These are phyloP conservation scores for Ceratocystis ficicola DNA, from an alignment of 2,329 filamentous ascomycete genomes.

Conservation along the genomic window DNA sequence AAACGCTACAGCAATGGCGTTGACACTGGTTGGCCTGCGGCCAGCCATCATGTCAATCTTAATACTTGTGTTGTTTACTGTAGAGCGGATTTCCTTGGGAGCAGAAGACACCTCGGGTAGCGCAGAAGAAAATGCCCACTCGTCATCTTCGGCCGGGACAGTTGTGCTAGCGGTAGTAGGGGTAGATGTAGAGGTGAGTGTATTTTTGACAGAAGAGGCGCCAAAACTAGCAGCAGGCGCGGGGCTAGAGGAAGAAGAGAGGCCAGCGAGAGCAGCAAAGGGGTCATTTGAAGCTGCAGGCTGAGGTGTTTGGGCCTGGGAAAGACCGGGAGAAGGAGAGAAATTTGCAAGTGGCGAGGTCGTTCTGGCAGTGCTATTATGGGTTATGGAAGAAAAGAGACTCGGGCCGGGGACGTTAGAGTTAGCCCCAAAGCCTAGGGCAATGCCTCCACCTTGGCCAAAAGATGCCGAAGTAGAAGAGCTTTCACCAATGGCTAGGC, in stretches of 20 bases:
- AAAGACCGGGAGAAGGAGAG: slow-evolving; percentile 31
- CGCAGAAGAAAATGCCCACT: slow-evolving; percentile 87
- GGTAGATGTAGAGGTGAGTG: slow-evolving; percentile 26
- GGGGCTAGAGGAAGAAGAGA: slow-evolving; percentile 24
- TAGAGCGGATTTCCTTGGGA: slow-evolving; percentile 50
- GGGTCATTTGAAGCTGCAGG: slow-evolving; percentile 34
- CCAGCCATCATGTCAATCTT: slow-evolving; percentile 62
- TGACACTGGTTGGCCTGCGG: slow-evolving; percentile 40
- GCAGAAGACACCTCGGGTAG: slow-evolving; percentile 50
- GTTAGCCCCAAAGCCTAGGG: slow-evolving; percentile 64
- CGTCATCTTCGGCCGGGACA: slow-evolving; percentile 56
- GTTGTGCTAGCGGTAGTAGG: slow-evolving; percentile 27
- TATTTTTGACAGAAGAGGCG: not conserved
- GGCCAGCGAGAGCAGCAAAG: slow-evolving; percentile 38
- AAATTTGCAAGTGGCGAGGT: slow-evolving; percentile 35
- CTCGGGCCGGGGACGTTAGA: slow-evolving; percentile 54
- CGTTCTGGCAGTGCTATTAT: slow-evolving; percentile 44
- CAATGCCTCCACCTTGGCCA: slow-evolving; percentile 68
- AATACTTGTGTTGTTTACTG: slow-evolving; percentile 57
- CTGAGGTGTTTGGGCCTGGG: slow-evolving; percentile 20
- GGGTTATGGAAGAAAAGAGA: slow-evolving; percentile 50
- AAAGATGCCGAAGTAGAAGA: slow-evolving; percentile 39
- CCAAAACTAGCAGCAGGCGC: slow-evolving; percentile 23
- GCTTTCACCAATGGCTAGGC: slow-evolving; percentile 62
- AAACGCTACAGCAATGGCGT: slow-evolving; percentile 57